Base-by-base conservation (phyloP, 352 stramenopile species). In the Pythium biforme region DNA sequence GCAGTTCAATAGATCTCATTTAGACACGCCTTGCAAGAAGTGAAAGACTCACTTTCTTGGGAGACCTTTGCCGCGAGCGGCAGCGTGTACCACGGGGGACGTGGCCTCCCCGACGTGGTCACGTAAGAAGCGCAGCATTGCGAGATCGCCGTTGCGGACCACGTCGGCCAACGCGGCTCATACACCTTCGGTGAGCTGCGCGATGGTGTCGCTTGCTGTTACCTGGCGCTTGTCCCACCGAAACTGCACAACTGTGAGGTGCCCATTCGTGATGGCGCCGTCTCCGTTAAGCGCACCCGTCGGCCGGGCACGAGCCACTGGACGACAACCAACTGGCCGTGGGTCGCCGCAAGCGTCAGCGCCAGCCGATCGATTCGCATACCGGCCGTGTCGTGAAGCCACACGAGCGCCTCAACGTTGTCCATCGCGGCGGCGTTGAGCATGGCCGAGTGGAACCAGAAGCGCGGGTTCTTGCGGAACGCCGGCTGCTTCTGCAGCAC, bases 261-360 rank as follows among this genome's bases (percentile, higher is more conserved):
- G 64, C 1, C 58, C 45, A 23, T 59, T 59, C 12, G 39, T 17
- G n/a, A 48, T 53, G 1, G 64, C 64, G 2, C 6, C 12, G 45
- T 23, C 20, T 55, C 48, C 4, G 48, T 27, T 17, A 55, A 55
- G 8, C 26, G 43, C 50, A 55, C 53, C 3, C n/a, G 39, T 0
- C 15, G 22, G 20, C 50, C 14, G 7, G 19, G 10, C 11, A 64
- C 39, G 14, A 74, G 33, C 62, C 67, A 74, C 33, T 39, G 22
- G 4, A 71, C 46, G 12, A 65, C 56, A 15, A 64, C 20, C 1
- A 26, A 12, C n/a, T 65, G 53, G 37, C 62, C 67, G 37, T 57
- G n/a, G 1, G 27, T 39, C 10, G 54, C 62, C 2, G 67, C 57
- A 11, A 41, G 10, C 25, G 15, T 55, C 51, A 61, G 15, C 8